Evolutionary conservation across 2,329 filamentous ascomycete genomes (phyloP), one percentile per base, ranked within the genome.

Genomic region (Sclerotinia spermophila): DNA sequence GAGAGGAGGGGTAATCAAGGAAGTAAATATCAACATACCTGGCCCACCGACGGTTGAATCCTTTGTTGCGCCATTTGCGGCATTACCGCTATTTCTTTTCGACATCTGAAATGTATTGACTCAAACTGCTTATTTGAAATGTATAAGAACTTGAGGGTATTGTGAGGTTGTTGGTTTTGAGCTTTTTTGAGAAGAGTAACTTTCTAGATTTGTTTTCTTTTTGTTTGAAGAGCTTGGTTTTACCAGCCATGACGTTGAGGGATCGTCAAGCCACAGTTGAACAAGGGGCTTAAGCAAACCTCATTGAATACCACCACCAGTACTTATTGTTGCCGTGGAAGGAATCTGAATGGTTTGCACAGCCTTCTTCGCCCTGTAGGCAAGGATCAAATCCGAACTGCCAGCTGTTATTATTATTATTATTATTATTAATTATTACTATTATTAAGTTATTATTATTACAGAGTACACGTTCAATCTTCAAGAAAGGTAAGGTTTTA

Each of bases 11-110:
- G 66, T 11, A 68, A 68, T 67, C 35, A 42, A 30, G 27, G 45
- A 24, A 35, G 65, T 24, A 62, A 56, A 58, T 15, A 33, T 48
- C 55, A 60, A 79, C 82, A 71, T 79, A 86, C 84, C 80, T 74
- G 81, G 80, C 74, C 83, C 82, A 74, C 80, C 80, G 58, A 79
- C 76, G 61, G 79, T 75, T 78, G 74, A 76, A 69, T 82, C 79
- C 77, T 86, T 86, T 68, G 81, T 79, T 70, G 80, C 80, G 79
- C 84, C 85, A 78, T 84, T 85, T 73, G 83, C 79, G 70, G 82
- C 83, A 73, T 80, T 82, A 73, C 79, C 80, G 79, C 83, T 83
- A 72, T 82, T 85, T 83, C 89, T 83, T 83, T 88, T 89, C 73
- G 89, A 91, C 89, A 92, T 92, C 77, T 58, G 67, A 68, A 42